Conservation (phyloP, 345 rosid species). For the Reutealis trisperma region DNA sequence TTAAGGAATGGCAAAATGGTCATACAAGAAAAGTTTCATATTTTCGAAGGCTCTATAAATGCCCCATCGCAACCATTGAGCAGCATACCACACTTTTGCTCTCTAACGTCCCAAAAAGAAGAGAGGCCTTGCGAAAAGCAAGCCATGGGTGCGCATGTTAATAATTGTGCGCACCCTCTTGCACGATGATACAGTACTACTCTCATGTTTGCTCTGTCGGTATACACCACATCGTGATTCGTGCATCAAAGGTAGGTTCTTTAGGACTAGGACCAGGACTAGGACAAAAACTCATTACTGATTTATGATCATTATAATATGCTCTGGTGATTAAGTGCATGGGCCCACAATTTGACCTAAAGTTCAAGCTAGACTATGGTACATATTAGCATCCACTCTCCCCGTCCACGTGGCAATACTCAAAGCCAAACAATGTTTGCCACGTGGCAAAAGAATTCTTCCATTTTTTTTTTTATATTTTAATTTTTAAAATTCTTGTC, state of each 20-base stretch:
- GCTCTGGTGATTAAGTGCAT: neutral
- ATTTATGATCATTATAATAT: neutral
- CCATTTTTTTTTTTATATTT: too few species aligned
- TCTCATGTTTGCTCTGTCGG: too few species aligned
- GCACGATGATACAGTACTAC: neutral
- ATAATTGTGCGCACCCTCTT: neutral
- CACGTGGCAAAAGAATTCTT: slow-evolving; percentile 6
- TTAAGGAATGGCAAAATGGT: neutral
- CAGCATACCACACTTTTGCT: too few species aligned
- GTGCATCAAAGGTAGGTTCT: slow-evolving; percentile 5
- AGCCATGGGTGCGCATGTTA: neutral
- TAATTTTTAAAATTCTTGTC: too few species aligned
- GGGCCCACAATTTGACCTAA: neutral
- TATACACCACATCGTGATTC: slow-evolving; percentile 1
- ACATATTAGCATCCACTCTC: neutral
- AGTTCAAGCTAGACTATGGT: neutral
- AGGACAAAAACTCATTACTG: too few species aligned
- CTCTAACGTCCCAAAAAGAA: neutral
- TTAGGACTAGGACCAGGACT: too few species aligned
- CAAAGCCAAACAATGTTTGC: slow-evolving; percentile 4
- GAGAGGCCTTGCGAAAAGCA: neutral
- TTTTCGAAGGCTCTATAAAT: neutral
- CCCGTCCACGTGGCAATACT: neutral
- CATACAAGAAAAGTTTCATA: neutral
- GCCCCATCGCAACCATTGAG: neutral